phyloP scores from a whole-genome alignment of 306 rosid genomes.

The Clitoria ternatea region DNA sequence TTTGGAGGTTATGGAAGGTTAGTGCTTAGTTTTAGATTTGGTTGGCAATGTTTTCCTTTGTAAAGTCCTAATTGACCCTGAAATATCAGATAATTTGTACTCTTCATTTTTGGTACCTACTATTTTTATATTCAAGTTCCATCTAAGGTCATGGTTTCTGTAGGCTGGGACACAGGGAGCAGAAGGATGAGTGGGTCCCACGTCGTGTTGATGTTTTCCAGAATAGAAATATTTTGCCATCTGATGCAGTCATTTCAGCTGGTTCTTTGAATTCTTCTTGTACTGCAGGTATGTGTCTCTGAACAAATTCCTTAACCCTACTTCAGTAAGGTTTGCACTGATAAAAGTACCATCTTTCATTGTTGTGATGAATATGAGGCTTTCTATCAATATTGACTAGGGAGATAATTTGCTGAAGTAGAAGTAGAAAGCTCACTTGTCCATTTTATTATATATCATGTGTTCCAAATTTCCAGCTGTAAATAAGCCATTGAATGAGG shows the following conservation, averaged over 20 bases:
- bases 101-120: neutral
- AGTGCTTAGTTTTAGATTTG: conserved; percentile 25
- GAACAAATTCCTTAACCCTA: neutral
- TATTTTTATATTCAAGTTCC: conserved; percentile 1
- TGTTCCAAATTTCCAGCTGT: neutral
- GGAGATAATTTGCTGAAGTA: neutral
- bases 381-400: neutral
- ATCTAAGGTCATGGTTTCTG: conserved; percentile 15
- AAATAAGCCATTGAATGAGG: neutral
- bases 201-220: conserved; percentile 85
- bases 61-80: conserved; percentile 7
- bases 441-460: neutral
- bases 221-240: conserved; percentile 69
- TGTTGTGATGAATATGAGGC: neutral
- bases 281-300: conserved; percentile 68
- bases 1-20: conserved; percentile 99
- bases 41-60: neutral
- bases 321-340: neutral
- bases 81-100: conserved; percentile 10
- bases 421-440: neutral
- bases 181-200: conserved; percentile 96
- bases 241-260: conserved; percentile 81
- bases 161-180: conserved; percentile 99
- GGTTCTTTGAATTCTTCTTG: conserved; percentile 88
- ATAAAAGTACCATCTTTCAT: neutral